These are phyloP conservation scores for Penicillium sp. DNA, from an alignment of 2,329 filamentous ascomycete species.

Conservation along the genomic window DNA sequence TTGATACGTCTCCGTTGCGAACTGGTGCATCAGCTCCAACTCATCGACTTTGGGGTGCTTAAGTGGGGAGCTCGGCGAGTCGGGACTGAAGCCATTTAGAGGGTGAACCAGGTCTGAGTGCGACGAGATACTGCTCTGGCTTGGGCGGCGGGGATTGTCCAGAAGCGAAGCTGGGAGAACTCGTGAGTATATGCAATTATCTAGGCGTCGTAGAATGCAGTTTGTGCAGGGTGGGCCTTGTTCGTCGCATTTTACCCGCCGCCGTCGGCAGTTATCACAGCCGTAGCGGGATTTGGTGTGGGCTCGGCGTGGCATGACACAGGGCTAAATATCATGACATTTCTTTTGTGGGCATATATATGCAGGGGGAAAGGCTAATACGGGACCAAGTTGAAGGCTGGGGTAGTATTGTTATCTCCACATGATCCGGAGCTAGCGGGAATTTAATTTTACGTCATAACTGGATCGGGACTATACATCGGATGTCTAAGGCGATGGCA, in stretches of 20 bases:
- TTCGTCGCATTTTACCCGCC: conserved; percentile 33
- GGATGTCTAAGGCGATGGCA: neutral
- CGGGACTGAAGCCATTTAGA: neutral
- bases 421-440: neutral
- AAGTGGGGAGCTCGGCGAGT: neutral
- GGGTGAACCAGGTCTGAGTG: neutral
- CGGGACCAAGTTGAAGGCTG: neutral
- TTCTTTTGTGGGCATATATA: neutral
- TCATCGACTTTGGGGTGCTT: conserved; percentile 27
- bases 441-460: neutral
- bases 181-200: conserved; percentile 23
- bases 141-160: neutral
- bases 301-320: conserved; percentile 14
- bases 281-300: conserved; percentile 27
- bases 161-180: conserved; percentile 9
- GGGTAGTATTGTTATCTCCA: neutral
- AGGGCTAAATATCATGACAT: neutral
- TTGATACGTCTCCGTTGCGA: conserved; percentile 45
- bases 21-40: conserved; percentile 52
- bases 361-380: neutral
- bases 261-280: conserved; percentile 22
- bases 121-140: neutral
- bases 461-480: neutral
- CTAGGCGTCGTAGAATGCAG: conserved; percentile 26
- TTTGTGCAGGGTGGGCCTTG: conserved; percentile 31